These are phyloP conservation scores for Cenchrus americanus DNA, from an alignment of 176 grass and related monocot genomes.

Conservation along the genomic window DNA sequence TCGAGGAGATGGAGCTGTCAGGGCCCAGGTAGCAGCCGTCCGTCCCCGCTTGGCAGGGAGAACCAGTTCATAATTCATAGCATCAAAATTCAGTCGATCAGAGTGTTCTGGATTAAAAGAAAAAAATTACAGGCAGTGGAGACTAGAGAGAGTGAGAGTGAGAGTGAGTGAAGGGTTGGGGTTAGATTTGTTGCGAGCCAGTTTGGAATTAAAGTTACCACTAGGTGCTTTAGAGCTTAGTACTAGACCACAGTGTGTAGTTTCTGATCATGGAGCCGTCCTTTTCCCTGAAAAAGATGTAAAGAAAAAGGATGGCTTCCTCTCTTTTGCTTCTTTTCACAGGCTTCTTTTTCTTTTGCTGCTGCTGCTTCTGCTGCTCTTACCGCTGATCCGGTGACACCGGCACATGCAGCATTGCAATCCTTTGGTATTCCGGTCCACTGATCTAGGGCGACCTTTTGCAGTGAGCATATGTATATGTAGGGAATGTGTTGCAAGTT, in stretches of 20 bases:
- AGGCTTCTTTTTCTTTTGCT: conserved; percentile 38
- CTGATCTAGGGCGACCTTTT: conserved; percentile 36
- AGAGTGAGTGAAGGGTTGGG: too few species aligned
- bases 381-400: conserved; percentile 36
- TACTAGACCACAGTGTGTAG: conserved; percentile 51
- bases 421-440: conserved; percentile 32
- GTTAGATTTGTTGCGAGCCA: conserved; percentile 43
- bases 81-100: not conserved
- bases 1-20: conserved; percentile 83
- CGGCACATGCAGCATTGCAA: conserved; percentile 46
- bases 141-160: not conserved
- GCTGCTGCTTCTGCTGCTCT: conserved; percentile 8
- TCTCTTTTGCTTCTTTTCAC: conserved; percentile 50
- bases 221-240: conserved; percentile 29
- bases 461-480: conserved; percentile 32
- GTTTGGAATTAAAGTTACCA: conserved; percentile 33
- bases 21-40: conserved; percentile 61
- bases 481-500: conserved; percentile 22
- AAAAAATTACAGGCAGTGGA: not conserved
- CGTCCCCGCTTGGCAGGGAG: not conserved
- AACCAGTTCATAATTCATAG: not conserved
- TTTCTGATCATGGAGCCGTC: conserved; percentile 33
- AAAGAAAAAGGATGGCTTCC: conserved; percentile 49
- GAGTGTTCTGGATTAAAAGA: not conserved
- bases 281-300: conserved; percentile 49